Conservation (phyloP, 2,329 filamentous ascomycete species). For the Colletotrichum liaoningense region DNA sequence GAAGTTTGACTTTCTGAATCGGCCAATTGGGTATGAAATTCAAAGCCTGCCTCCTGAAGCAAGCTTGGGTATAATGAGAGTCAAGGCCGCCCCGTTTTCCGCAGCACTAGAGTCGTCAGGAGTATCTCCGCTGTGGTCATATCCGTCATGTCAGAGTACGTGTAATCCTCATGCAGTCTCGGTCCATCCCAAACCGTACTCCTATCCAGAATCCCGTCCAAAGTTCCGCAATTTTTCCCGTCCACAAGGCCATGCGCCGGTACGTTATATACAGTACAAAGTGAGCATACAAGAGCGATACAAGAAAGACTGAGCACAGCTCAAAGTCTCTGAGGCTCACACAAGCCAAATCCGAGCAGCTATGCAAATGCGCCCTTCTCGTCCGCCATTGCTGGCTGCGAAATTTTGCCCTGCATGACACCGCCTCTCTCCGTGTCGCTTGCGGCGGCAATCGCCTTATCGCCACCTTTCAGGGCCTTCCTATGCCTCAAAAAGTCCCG, state of each 20-base stretch:
- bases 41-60: conserved; percentile 14
- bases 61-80: conserved; percentile 30
- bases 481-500: conserved; percentile 10
- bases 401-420: conserved; percentile 1
- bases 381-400: background rate
- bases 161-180: background rate
- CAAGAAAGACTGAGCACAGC: conserved; percentile 5
- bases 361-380: conserved; percentile 13
- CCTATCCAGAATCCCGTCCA: background rate
- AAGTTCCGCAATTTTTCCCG: background rate
- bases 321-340: background rate
- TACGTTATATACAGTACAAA: background rate
- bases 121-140: conserved; percentile 4
- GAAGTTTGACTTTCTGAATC: background rate
- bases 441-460: background rate
- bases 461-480: conserved; percentile 16
- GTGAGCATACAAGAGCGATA: too few species aligned
- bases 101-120: background rate
- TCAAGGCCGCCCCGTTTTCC: conserved; percentile 6
- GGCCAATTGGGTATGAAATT: background rate
- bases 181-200: background rate
- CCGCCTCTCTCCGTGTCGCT: conserved; percentile 3
- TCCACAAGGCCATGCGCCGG: background rate
- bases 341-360: background rate
- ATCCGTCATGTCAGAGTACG: background rate